Percentiles rank a stretch among this genome's conserved stretches.
Evolutionary conservation across 768 basidiomycete species (phyloP).

Genomic region (Kondoa malvinella): DNA sequence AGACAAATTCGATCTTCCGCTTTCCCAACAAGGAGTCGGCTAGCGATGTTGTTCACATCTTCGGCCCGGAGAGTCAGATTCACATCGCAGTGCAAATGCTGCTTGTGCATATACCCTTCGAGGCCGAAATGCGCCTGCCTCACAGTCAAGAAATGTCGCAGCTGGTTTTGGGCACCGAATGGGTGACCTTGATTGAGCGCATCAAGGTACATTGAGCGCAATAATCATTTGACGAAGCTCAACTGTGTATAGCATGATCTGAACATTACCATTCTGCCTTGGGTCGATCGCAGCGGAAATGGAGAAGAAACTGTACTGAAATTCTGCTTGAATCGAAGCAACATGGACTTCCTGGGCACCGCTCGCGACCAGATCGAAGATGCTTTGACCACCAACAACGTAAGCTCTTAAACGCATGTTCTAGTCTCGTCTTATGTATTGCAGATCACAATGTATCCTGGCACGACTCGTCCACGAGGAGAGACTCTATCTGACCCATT

Average conservation of each 20-base stretch:
- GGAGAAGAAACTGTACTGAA: conserved; percentile 74
- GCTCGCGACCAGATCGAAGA: conserved; percentile 85
- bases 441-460: conserved; percentile 29
- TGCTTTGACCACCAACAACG: conserved; percentile 65
- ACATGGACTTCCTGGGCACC: conserved; percentile 77
- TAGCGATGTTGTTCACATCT: conserved; percentile 89
- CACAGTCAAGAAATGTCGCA: conserved; percentile 60
- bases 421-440: no score
- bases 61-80: conserved; percentile 89
- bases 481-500: conserved; percentile 93
- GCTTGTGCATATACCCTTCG: conserved; percentile 41
- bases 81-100: conserved; percentile 94
- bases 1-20: conserved; percentile 74
- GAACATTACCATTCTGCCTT: conserved; percentile 74
- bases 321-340: conserved; percentile 85
- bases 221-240: no score
- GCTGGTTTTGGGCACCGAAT: conserved; percentile 62
- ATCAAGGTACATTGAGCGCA: conserved; percentile 43
- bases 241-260: conserved; percentile 61
- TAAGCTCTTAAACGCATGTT: conserved; percentile 42
- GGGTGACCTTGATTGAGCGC: conserved; percentile 65
- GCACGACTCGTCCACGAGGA: conserved; percentile 49
- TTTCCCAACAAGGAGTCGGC: conserved; percentile 88
- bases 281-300: conserved; percentile 40
- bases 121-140: conserved; percentile 76